Percentiles rank a stretch among this genome's conserved stretches.
These are phyloP conservation scores for Torrubiellomyces zombiae DNA, from an alignment of 2,329 filamentous ascomycete species.

Conservation along the genomic window DNA sequence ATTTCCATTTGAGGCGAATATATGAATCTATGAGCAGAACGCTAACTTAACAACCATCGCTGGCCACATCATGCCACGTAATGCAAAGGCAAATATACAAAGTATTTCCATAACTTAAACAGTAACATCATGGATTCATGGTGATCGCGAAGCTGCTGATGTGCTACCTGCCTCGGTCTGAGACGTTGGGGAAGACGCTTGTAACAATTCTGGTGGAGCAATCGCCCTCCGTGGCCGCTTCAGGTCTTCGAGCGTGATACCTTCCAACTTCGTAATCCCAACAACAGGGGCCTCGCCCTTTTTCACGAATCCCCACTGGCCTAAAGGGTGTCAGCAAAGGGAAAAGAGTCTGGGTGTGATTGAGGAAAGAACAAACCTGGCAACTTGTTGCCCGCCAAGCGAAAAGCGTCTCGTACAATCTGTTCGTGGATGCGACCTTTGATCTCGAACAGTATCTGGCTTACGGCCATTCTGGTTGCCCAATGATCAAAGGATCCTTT, in stretches of 20 bases:
- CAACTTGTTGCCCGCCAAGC: constrained; percentile 85
- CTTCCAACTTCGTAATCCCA: constrained; percentile 80
- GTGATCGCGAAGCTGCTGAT: constrained; percentile 15
- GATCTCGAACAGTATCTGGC: constrained; percentile 82
- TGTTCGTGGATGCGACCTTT: constrained; percentile 89
- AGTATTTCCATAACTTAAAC: background rate
- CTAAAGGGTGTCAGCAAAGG: constrained; percentile 22
- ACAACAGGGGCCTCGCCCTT: constrained; percentile 83
- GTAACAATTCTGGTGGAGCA: constrained; percentile 24
- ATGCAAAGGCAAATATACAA: background rate
- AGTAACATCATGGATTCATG: constrained; percentile 5
- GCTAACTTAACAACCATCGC: background rate
- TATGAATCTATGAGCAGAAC: too few relatives aligned
- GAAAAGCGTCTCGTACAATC: constrained; percentile 82
- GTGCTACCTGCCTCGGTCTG: constrained; percentile 16
- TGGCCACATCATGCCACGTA: background rate
- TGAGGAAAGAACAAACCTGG: constrained; percentile 62
- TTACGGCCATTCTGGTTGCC: constrained; percentile 79
- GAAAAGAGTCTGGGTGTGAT: background rate
- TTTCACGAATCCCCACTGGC: constrained; percentile 82
- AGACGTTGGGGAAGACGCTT: constrained; percentile 15
- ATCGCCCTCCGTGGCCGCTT: constrained; percentile 61
- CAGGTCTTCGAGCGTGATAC: constrained; percentile 66
- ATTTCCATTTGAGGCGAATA: too few relatives aligned
- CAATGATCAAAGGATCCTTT: constrained; percentile 96